Conservation (phyloP, 2,329 filamentous ascomycete species). For the Calonectria pseudoturangicola region DNA sequence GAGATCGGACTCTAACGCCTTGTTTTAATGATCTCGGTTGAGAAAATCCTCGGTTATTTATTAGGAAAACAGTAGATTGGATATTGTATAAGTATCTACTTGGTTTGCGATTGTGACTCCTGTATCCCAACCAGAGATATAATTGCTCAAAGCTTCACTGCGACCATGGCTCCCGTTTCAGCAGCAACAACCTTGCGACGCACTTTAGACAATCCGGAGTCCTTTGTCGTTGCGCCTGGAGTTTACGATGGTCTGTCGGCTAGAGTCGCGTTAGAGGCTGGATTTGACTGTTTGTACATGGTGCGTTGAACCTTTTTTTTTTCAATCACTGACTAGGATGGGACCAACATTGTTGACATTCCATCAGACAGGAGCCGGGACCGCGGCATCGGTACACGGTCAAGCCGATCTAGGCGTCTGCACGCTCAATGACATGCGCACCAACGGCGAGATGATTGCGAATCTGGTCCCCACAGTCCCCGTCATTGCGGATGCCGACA, state of each 20-base stretch:
- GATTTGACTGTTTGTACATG: conserved; percentile 11
- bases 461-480: conserved; percentile 72
- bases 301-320: neutral
- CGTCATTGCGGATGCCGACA: conserved; percentile 78
- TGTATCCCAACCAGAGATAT: neutral
- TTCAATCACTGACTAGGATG: neutral
- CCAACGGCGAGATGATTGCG: conserved; percentile 79
- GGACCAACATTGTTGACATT: neutral
- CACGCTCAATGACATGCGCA: conserved; percentile 77
- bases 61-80: no score
- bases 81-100: neutral
- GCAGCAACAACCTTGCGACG: conserved; percentile 2
- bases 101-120: neutral
- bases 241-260: conserved; percentile 10
- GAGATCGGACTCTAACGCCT: conserved; percentile 3
- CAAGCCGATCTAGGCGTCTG: conserved; percentile 67
- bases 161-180: neutral
- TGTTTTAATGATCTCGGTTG: neutral
- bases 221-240: neutral
- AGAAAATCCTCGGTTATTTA: no score
- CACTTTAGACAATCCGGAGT: neutral
- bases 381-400: conserved; percentile 1
- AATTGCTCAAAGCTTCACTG: neutral
- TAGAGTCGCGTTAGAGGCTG: neutral
- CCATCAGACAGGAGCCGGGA: conserved; percentile 6